Evolutionary conservation across 129 eudicot genomes (phyloP).

Genomic region (Tagetes patula): DNA sequence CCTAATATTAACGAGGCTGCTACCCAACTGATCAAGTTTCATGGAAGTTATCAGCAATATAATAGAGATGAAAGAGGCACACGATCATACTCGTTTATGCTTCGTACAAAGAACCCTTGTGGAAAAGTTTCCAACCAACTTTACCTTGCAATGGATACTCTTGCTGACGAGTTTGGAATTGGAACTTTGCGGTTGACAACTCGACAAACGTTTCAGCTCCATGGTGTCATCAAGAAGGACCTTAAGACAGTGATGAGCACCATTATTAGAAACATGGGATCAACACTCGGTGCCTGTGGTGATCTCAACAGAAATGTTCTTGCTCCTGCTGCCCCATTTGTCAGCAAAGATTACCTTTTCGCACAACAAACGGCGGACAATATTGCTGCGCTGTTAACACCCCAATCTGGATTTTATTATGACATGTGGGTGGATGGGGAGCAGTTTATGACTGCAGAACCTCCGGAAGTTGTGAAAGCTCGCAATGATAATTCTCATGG

Average conservation of each 20-base stretch:
- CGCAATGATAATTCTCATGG: constrained; percentile 98
- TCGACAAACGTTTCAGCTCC: constrained; percentile 97
- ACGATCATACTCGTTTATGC: constrained; percentile 91
- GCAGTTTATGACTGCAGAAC: constrained; percentile 81
- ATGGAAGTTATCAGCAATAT: constrained; percentile 95
- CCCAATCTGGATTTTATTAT: constrained; percentile 98
- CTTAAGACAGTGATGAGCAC: constrained; percentile 97
- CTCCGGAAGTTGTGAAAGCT: constrained; percentile 90
- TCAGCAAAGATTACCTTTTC: constrained; percentile 80
- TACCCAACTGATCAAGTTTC: constrained; percentile 92
- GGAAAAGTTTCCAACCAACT: constrained; percentile 92
- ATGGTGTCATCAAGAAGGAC: constrained; percentile 84
- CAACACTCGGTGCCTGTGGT: constrained; percentile 99
- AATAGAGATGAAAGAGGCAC: constrained; percentile 83
- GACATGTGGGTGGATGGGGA: constrained; percentile 99
- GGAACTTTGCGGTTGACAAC: constrained; percentile 94
- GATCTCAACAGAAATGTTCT: constrained; percentile 98
- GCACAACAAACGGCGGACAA: constrained; percentile 96
- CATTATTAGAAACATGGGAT: constrained; percentile 83
- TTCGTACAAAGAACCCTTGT: constrained; percentile 97
- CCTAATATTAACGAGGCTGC: constrained; percentile 92
- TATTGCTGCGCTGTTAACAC: constrained; percentile 90
- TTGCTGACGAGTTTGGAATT: constrained; percentile 94
- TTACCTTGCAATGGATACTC: constrained; percentile 94
- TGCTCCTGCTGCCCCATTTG: constrained; percentile 93